Evolutionary conservation across 2,329 filamentous ascomycete species (phyloP).

Genomic region (Fusarium goolgardi): DNA sequence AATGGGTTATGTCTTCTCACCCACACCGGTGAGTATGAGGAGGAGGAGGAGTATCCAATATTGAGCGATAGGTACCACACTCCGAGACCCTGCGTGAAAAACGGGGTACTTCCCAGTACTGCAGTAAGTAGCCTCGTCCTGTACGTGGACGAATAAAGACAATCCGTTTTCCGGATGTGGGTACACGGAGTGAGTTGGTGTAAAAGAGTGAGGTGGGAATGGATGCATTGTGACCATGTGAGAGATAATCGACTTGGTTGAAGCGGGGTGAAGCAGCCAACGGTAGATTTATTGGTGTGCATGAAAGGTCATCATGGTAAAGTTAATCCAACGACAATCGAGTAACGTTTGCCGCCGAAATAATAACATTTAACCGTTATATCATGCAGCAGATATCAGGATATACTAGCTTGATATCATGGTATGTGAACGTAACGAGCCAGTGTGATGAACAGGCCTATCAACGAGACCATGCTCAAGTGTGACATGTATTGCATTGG

Average conservation of each 20-base stretch:
- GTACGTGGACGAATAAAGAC: conserved; percentile 43
- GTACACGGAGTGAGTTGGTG: conserved; percentile 31
- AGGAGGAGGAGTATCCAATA: conserved; percentile 6
- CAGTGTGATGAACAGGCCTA: conserved; percentile 23
- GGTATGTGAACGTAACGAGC: conserved; percentile 25
- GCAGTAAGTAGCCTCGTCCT: conserved; percentile 25
- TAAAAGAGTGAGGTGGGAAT: conserved; percentile 30
- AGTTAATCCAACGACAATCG: conserved; percentile 14
- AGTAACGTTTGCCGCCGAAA: conserved; percentile 20
- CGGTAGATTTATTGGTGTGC: neutral
- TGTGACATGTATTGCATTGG: conserved; percentile 18
- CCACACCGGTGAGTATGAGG: conserved; percentile 46
- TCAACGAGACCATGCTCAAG: conserved; percentile 2
- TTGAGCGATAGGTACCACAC: conserved; percentile 22
- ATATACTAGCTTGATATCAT: conserved; percentile 15
- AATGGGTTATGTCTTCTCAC: conserved; percentile 23
- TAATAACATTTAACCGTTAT: conserved; percentile 10
- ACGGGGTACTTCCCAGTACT: conserved; percentile 28
- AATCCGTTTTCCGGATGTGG: conserved; percentile 24
- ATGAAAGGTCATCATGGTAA: conserved; percentile 17
- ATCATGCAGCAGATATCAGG: conserved; percentile 3
- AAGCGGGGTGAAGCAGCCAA: conserved; percentile 30
- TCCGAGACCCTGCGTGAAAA: conserved; percentile 23
- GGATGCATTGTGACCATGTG: conserved; percentile 24
- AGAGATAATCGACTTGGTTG: conserved; percentile 18